Percentiles rank a stretch among this genome's conserved stretches.
These are phyloP conservation scores for Alliaria petiolata DNA, from an alignment of 345 rosid species.

Conservation along the genomic window DNA sequence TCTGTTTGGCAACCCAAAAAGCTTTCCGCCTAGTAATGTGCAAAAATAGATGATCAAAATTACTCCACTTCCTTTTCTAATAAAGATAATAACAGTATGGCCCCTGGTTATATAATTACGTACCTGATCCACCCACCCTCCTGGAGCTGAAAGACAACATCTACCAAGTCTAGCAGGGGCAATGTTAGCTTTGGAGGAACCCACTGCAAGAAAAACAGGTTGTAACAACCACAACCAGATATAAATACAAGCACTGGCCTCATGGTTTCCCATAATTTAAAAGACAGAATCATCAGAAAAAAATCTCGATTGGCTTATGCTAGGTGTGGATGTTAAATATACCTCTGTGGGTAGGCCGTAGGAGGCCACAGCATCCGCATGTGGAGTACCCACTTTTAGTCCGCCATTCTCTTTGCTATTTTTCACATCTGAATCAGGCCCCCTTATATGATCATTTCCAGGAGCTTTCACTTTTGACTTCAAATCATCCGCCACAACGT, in stretches of 20 bases:
- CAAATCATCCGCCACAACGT: slow-evolving; percentile 32
- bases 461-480: slow-evolving; percentile 32
- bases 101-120: neutral
- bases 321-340: slow-evolving; percentile 3
- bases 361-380: slow-evolving; percentile 42
- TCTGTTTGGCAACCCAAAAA: slow-evolving; percentile 98
- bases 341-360: slow-evolving; percentile 81
- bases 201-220: slow-evolving; percentile 60
- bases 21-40: slow-evolving; percentile 73
- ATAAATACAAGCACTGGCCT: slow-evolving; percentile 1
- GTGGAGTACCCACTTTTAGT: slow-evolving; percentile 36
- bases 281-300: neutral
- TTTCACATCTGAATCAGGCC: slow-evolving; percentile 31
- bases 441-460: slow-evolving; percentile 40
- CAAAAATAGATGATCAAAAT: slow-evolving; percentile 9
- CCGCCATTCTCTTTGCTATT: slow-evolving; percentile 42
- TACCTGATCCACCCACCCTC: slow-evolving; percentile 99
- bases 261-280: slow-evolving; percentile 1
- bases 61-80: neutral
- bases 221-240: slow-evolving; percentile 18
- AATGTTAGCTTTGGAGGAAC: slow-evolving; percentile 87
- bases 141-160: slow-evolving; percentile 89
- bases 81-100: neutral
- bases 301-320: neutral
- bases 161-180: slow-evolving; percentile 84